Conservation (phyloP, 1,284 basidiomycete genomes). For the Bondarzewia mesenterica region DNA sequence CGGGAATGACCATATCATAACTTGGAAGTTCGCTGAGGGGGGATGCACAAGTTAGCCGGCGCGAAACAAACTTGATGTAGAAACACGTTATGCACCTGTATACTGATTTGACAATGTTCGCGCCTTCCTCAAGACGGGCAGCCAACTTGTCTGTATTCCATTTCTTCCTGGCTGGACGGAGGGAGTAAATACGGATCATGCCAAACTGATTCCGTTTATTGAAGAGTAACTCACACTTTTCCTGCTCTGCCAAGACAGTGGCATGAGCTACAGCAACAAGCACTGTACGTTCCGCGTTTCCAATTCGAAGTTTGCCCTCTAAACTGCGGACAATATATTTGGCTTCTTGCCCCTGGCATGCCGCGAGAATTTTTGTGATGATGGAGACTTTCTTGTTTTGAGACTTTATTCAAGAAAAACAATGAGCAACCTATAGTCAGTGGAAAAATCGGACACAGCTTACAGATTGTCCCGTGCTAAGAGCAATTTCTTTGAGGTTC, state of each 20-base stretch:
- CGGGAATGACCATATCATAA: slow-evolving; percentile 93
- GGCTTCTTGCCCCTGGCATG: slow-evolving; percentile 83
- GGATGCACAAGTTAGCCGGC: background rate
- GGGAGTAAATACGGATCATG: slow-evolving; percentile 4
- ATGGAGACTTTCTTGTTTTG: slow-evolving; percentile 94
- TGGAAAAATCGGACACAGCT: slow-evolving; percentile 10
- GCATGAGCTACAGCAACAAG: slow-evolving; percentile 86
- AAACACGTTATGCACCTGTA: slow-evolving; percentile 59
- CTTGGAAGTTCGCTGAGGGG: slow-evolving; percentile 81
- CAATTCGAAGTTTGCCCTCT: slow-evolving; percentile 96
- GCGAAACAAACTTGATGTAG: no score
- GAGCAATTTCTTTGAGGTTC: slow-evolving; percentile 80
- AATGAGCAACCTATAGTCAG: background rate
- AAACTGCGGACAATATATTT: slow-evolving; percentile 95
- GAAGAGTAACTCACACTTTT: slow-evolving; percentile 39
- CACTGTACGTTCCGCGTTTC: slow-evolving; percentile 92
- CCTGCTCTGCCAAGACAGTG: slow-evolving; percentile 70
- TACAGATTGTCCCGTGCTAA: slow-evolving; percentile 78
- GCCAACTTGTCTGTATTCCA: slow-evolving; percentile 71
- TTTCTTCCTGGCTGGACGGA: slow-evolving; percentile 53
- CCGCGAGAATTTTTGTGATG: slow-evolving; percentile 90
- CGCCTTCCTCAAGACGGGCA: slow-evolving; percentile 71
- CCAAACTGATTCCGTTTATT: slow-evolving; percentile 3
- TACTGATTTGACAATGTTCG: slow-evolving; percentile 80
- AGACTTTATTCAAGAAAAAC: slow-evolving; percentile 47